phyloP scores from a whole-genome alignment of 2,329 filamentous ascomycete species.

The Talaromyces sp. region DNA sequence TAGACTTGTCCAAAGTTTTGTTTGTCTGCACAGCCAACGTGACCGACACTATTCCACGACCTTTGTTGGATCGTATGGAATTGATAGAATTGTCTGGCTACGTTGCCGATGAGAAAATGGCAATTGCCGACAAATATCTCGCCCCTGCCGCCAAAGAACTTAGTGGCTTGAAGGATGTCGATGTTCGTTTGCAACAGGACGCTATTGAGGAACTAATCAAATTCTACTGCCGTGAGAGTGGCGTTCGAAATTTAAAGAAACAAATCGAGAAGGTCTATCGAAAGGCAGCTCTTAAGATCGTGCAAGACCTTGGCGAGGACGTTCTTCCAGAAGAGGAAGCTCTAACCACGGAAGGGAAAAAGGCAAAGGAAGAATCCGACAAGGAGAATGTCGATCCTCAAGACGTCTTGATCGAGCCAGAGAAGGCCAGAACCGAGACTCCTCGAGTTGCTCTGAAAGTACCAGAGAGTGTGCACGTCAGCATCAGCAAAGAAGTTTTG shows the following conservation, averaged over 20 bases:
- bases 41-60: slow-evolving; percentile 94
- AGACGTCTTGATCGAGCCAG: slow-evolving; percentile 52
- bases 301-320: slow-evolving; percentile 86
- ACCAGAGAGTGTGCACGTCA: slow-evolving; percentile 79
- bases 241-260: slow-evolving; percentile 96
- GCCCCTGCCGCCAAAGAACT: slow-evolving; percentile 92
- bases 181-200: slow-evolving; percentile 79
- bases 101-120: slow-evolving; percentile 97
- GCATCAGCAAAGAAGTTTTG: slow-evolving; percentile 81
- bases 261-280: slow-evolving; percentile 99
- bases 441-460: slow-evolving; percentile 77
- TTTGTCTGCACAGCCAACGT: slow-evolving; percentile 99
- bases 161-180: slow-evolving; percentile 82
- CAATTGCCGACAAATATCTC: slow-evolving; percentile 90
- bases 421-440: slow-evolving; percentile 46
- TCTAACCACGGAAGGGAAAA: slow-evolving; percentile 80
- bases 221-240: slow-evolving; percentile 95
- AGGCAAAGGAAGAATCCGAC: slow-evolving; percentile 57
- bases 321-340: slow-evolving; percentile 75
- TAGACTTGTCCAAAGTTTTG: slow-evolving; percentile 93
- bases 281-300: slow-evolving; percentile 95
- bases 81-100: slow-evolving; percentile 95
- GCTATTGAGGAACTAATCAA: slow-evolving; percentile 97
- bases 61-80: slow-evolving; percentile 94
- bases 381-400: slow-evolving; percentile 63